phyloP scores from a whole-genome alignment of 2,329 filamentous ascomycete genomes.

The Fusarium sp. region DNA sequence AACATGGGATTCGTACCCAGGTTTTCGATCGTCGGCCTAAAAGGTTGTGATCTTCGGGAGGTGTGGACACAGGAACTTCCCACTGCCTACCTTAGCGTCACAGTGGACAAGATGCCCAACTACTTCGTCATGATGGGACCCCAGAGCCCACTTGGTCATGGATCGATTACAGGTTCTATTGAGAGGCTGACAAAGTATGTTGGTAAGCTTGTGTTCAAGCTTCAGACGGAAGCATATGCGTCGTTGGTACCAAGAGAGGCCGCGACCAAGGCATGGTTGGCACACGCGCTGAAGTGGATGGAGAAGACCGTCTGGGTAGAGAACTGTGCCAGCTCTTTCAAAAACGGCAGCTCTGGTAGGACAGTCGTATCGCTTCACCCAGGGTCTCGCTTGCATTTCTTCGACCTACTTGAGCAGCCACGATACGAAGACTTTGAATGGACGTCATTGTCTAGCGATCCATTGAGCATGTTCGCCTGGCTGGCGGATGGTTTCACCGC shows the following conservation, averaged over 20 bases:
- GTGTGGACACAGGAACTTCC: background rate
- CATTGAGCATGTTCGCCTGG: too few relatives aligned
- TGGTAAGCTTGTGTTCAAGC: background rate
- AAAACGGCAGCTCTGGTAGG: background rate
- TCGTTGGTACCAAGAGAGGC: background rate
- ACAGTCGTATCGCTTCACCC: background rate
- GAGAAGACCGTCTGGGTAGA: background rate
- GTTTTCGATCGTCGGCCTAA: too few relatives aligned
- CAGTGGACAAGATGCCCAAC: background rate
- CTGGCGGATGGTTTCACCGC: too few relatives aligned
- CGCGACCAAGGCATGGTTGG: background rate
- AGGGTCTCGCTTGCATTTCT: background rate
- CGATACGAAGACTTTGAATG: too few relatives aligned
- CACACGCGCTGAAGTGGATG: background rate
- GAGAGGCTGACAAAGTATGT: background rate
- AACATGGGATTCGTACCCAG: background rate
- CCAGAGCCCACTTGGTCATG: background rate
- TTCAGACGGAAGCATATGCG: background rate
- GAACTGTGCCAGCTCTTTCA: background rate
- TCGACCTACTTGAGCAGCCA: too few relatives aligned
- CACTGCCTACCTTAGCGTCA: background rate
- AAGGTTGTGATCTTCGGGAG: background rate
- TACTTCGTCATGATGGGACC: background rate
- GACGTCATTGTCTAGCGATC: too few relatives aligned
- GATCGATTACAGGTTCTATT: background rate